Base-by-base conservation (phyloP, 441 rosid species). In the Arabidopsis lyrata region DNA sequence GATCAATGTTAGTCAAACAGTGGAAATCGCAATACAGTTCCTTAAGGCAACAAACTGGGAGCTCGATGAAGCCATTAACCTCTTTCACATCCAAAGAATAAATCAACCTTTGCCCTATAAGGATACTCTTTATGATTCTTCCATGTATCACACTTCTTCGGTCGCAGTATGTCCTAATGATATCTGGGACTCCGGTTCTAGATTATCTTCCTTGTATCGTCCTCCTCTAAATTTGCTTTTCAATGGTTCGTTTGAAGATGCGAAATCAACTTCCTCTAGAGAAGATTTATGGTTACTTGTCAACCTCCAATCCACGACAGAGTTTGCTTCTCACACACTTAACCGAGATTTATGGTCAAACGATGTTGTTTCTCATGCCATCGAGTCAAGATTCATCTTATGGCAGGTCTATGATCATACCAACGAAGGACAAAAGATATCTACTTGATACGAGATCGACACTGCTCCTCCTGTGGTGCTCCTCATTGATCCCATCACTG, bases 271-370 rank as follows among this genome's bases (percentile, higher is more conserved):
- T 24, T 45, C 77, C 2, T 55, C 22, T 34, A 11, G 10, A 18
- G 2, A 56, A 6, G 32, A 73, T 55, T 2, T 6, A 18, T 63
- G 63, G 69, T 39, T 72, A 20, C 45, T 72, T 0, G 55, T 63
- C 9, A 63, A 63, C 15, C n/a, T 73, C 5, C 72, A 65, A 2
- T 73, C 77, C 6, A 73, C 4, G 4, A 54, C n/a, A 0, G 36
- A 63, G 22, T 73, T 63, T 57, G 44, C 48, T 66, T 73, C 59
- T 57, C 49, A 44, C 13, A 22, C 1, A 0, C 72, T 73, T 22
- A 73, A 64, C 34, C 20, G 66, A 47, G 77, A 73, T 35, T 5
- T 56, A 10, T 73, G 77, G 77, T 44, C 72, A 4, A 20, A 65
- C 58, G 16, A 45, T 0, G 8, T 13, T 8, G 77, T 73, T 15